These are phyloP conservation scores for Arctostaphylos glauca DNA, from an alignment of 148 eudicot genomes.

Conservation along the genomic window DNA sequence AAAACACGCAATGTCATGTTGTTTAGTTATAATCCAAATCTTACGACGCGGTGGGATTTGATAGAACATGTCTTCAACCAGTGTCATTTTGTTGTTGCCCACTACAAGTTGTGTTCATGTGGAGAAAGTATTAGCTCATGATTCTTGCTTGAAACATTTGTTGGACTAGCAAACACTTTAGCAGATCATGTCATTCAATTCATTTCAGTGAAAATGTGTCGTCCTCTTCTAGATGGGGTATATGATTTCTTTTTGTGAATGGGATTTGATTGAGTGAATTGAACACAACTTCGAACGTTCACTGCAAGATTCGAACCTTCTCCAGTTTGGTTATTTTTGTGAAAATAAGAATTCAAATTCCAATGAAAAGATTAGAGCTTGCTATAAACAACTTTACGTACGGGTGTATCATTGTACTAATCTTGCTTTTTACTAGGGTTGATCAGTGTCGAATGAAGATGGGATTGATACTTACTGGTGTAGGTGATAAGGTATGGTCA, in stretches of 20 bases:
- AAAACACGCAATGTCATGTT: not conserved
- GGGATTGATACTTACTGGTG: constrained; percentile 82
- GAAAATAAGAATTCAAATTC: not conserved
- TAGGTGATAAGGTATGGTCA: constrained; percentile 68
- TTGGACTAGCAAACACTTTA: not conserved
- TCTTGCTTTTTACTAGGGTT: constrained; percentile 43
- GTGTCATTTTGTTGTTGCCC: not conserved
- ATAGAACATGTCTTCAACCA: not conserved
- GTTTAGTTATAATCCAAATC: not conserved
- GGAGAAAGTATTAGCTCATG: not conserved
- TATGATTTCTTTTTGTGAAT: not conserved
- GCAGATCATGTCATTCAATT: not conserved
- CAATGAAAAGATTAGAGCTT: not conserved
- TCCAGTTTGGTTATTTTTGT: not conserved
- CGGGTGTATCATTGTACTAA: constrained; percentile 4
- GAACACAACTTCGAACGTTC: not conserved
- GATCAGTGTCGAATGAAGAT: constrained; percentile 73
- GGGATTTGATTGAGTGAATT: not conserved
- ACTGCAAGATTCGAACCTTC: not conserved
- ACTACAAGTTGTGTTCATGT: not conserved
- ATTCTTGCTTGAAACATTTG: not conserved
- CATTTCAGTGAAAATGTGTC: not conserved
- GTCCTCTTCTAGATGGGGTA: not conserved
- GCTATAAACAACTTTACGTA: not conserved
- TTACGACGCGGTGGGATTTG: not conserved